Percentiles rank a stretch among this genome's conserved stretches.
These are phyloP conservation scores for Botrytis byssoidea DNA, from an alignment of 2,329 filamentous ascomycete species.

Conservation along the genomic window DNA sequence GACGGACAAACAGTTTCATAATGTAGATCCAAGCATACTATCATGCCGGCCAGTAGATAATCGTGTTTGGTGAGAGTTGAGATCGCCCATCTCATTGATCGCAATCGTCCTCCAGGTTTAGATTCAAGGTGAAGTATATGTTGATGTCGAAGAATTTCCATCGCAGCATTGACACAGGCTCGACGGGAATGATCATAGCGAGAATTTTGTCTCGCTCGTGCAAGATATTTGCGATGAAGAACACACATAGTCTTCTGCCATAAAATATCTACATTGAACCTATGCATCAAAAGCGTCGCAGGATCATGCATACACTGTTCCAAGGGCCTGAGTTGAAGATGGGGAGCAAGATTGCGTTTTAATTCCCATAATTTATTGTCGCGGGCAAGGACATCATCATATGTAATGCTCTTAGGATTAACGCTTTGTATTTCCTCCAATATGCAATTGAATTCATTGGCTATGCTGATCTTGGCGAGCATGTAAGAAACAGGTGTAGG, in stretches of 20 bases:
- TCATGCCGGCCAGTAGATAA: conserved; percentile 77
- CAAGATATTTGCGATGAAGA: conserved; percentile 82
- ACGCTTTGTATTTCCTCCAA: conserved; percentile 62
- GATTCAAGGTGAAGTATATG: conserved; percentile 73
- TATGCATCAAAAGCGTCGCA: conserved; percentile 79
- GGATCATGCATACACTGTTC: conserved; percentile 75
- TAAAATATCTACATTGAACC: conserved; percentile 79
- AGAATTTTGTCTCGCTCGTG: conserved; percentile 72
- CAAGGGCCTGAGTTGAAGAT: conserved; percentile 72
- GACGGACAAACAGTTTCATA: conserved; percentile 54
- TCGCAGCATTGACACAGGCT: conserved; percentile 80
- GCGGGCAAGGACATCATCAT: conserved; percentile 63
- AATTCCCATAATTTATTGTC: conserved; percentile 61
- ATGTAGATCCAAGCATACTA: conserved; percentile 79
- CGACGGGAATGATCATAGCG: conserved; percentile 82
- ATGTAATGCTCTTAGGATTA: conserved; percentile 51
- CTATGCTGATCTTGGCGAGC: conserved; percentile 65
- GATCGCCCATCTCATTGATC: conserved; percentile 74
- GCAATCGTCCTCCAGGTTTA: conserved; percentile 67
- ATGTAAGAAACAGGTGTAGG: conserved; percentile 77
- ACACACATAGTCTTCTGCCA: conserved; percentile 88
- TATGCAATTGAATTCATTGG: conserved; percentile 68
- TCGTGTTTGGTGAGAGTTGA: conserved; percentile 78
- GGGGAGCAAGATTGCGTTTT: conserved; percentile 69
- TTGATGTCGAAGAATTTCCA: conserved; percentile 78